Base-by-base conservation (phyloP, 2,329 filamentous ascomycete species). In the Hypoxylon sp. region DNA sequence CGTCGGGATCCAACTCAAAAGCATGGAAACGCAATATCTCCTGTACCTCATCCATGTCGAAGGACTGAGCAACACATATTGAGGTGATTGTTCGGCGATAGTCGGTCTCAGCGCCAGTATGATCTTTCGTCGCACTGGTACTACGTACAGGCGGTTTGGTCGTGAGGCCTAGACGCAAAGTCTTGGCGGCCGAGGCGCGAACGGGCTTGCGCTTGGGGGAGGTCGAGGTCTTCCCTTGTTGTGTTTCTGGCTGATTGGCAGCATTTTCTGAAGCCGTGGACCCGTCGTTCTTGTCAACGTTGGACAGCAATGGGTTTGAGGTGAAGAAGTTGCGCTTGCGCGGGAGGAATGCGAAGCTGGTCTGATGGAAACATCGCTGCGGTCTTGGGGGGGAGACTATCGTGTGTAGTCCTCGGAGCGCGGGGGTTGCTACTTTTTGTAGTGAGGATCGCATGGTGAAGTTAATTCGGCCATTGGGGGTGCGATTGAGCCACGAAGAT, bases 161-260 rank as follows among this genome's bases (percentile, higher is more conserved):
- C 17, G 94, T 92, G 33, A 95, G 94, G 11, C 97, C 94, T 65
- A 94, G 88, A 61, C 95, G 90, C 33, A 98, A 84, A 69, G 91
- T 92, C 72, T 94, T 92, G 49, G 88, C 80, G 2, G 82, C 81
- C 2, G 82, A 78, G 0, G 81, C 75, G 44, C 86, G 80, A 2
- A 81, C 80, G 6, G 82, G 80, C 64, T 86, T 86, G 63, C 85
- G 82, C 74, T 86, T 86, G 55, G 73, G 49, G 2, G 79, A 68
- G 22, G 75, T 31, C 1, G 75, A 53, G 8, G 72, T 53, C 4
- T 77, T 77, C 22, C 8, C 46, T 6, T 64, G 48, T 25, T 69
- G 37, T 8, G 55, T 7, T 10, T 72, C 60, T 31, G 64, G 59
- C 25, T 51, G 51, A 14, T 30, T 65, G 6, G 31, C 44, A 31